Evolutionary conservation across 805 yeast species (phyloP).

Genomic region (Barnettozyma botsteinii): DNA sequence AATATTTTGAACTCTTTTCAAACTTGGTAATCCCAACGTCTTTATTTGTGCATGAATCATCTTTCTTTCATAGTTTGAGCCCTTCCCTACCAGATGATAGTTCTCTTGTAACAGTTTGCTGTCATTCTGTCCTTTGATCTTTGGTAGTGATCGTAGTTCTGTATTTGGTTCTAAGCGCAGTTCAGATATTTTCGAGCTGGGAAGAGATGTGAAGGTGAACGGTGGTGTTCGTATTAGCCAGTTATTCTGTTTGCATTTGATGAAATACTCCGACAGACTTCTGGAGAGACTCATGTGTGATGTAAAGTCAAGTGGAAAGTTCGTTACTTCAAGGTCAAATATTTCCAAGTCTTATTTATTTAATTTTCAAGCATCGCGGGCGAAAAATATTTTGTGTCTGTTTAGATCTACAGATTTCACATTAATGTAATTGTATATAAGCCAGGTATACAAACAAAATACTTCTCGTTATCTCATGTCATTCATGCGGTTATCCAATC

Average conservation of each 20-base stretch:
- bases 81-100: slow-evolving; percentile 24
- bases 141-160: neutral
- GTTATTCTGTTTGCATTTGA: slow-evolving; percentile 9
- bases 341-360: neutral
- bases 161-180: neutral
- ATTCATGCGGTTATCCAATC: slow-evolving; percentile 19
- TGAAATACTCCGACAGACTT: slow-evolving; percentile 7
- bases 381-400: neutral
- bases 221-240: slow-evolving; percentile 7
- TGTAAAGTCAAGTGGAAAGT: too few relatives aligned
- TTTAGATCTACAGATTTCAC: too few relatives aligned
- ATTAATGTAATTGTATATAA: too few relatives aligned
- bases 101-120: slow-evolving; percentile 8
- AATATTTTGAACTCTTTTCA: slow-evolving; percentile 23
- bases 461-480: slow-evolving; percentile 6
- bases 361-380: neutral
- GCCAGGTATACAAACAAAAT: too few relatives aligned
- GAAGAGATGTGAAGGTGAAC: neutral
- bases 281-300: slow-evolving; percentile 12
- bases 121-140: slow-evolving; percentile 5
- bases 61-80: slow-evolving; percentile 26
- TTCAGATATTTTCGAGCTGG: neutral
- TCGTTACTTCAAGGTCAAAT: neutral
- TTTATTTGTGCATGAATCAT: slow-evolving; percentile 25
- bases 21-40: slow-evolving; percentile 23